These are phyloP conservation scores for Meripilus lineatus DNA, from an alignment of 1,284 basidiomycete species.

Conservation along the genomic window DNA sequence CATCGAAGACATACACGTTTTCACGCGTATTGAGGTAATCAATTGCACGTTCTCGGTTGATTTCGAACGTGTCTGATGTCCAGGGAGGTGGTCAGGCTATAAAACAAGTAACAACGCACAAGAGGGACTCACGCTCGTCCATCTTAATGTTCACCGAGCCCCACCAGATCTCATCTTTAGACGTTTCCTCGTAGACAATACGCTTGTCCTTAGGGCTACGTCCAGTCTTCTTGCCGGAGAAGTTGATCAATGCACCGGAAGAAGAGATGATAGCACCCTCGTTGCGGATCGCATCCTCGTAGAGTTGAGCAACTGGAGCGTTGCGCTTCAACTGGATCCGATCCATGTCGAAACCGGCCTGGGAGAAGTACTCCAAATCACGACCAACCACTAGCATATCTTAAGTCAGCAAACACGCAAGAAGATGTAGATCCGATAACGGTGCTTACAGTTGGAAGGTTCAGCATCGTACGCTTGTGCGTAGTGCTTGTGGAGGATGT, in stretches of 20 bases:
- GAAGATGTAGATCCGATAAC: background rate
- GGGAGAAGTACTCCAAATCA: constrained; percentile 96
- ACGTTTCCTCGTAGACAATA: constrained; percentile 97
- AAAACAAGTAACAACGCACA: background rate
- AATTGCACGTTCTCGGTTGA: constrained; percentile 99
- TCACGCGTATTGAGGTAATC: constrained; percentile 99
- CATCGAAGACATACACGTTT: constrained; percentile 99
- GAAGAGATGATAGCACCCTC: constrained; percentile 98
- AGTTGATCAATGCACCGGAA: constrained; percentile 98
- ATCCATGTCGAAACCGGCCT: constrained; percentile 99
- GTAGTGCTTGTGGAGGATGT: constrained; percentile 80
- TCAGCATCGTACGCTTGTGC: constrained; percentile 68
- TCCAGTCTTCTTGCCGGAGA: constrained; percentile 99
- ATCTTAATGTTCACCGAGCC: constrained; percentile 99
- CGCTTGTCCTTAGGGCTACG: constrained; percentile 99
- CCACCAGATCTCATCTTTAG: constrained; percentile 99
- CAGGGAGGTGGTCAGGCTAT: constrained; percentile 1
- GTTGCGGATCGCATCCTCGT: constrained; percentile 98
- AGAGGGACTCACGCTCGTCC: constrained; percentile 90
- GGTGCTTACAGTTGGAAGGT: constrained; percentile 49
- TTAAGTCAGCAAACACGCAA: constrained; percentile 12
- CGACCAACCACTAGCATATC: constrained; percentile 72
- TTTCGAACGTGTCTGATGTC: constrained; percentile 90
- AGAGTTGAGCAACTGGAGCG: constrained; percentile 90
- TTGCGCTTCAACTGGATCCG: constrained; percentile 90